Percentiles rank a stretch among this genome's conserved stretches.
Evolutionary conservation across 768 basidiomycete species (phyloP).

Genomic region (Kwoniella sp.): DNA sequence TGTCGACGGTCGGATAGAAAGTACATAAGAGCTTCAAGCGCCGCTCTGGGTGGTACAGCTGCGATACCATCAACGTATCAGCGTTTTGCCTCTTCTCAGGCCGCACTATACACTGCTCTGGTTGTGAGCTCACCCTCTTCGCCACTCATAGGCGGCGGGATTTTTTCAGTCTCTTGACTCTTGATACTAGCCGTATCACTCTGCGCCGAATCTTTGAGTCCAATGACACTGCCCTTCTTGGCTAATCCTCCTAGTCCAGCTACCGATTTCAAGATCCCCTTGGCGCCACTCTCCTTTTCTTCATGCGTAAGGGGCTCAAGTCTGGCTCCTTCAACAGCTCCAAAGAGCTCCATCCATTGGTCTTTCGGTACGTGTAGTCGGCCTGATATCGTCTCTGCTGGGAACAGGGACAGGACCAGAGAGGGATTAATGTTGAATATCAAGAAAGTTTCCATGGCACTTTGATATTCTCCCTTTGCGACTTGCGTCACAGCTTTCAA

Average conservation of each 20-base stretch:
- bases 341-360: conserved; percentile 79
- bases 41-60: conserved; percentile 49
- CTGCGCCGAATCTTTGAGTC: conserved; percentile 49
- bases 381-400: conserved; percentile 72
- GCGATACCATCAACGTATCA: conserved; percentile 5
- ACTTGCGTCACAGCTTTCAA: conserved; percentile 81
- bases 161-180: conserved; percentile 17
- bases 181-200: conserved; percentile 21
- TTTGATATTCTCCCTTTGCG: conserved; percentile 67
- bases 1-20: conserved; percentile 89
- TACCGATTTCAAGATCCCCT: conserved; percentile 36
- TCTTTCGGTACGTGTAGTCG: conserved; percentile 69
- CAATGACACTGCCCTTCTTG: conserved; percentile 54
- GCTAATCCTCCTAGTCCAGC: conserved; percentile 26
- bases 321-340: conserved; percentile 61
- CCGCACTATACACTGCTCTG: too few species aligned
- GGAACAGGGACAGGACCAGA: conserved; percentile 87
- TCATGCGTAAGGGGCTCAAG: conserved; percentile 51
- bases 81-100: neutral
- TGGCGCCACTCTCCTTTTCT: conserved; percentile 41
- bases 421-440: conserved; percentile 89
- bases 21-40: conserved; percentile 82
- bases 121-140: conserved; percentile 49
- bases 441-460: conserved; percentile 82
- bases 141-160: conserved; percentile 29